Percentiles rank a stretch among this genome's conserved stretches.
phyloP scores from a whole-genome alignment of 176 grass and related monocot species.

The Saccharum spontaneum region DNA sequence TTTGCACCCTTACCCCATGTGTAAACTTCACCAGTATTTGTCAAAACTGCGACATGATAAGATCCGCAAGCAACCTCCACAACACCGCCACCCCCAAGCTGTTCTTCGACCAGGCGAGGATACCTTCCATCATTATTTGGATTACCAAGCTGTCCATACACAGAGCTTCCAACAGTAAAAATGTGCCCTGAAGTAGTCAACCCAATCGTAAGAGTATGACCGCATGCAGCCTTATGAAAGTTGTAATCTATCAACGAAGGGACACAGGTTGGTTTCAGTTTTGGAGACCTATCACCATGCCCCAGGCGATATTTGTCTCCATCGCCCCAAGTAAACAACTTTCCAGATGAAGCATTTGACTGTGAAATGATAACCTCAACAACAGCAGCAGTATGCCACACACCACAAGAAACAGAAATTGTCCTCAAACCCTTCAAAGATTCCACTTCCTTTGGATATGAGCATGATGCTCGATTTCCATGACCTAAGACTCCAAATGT shows the following conservation, averaged over 20 bases:
- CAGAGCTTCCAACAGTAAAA: slow-evolving; percentile 84
- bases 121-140: slow-evolving; percentile 82
- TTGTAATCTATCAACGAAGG: slow-evolving; percentile 94
- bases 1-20: slow-evolving; percentile 97
- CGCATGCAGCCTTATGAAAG: slow-evolving; percentile 86
- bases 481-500: slow-evolving; percentile 95
- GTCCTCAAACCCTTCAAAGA: slow-evolving; percentile 83
- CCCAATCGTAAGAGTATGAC: slow-evolving; percentile 91
- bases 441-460: slow-evolving; percentile 83
- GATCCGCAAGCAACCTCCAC: slow-evolving; percentile 83
- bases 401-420: slow-evolving; percentile 92
- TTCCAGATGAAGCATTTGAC: slow-evolving; percentile 89
- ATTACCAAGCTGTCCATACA: slow-evolving; percentile 95
- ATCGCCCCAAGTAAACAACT: slow-evolving; percentile 98
- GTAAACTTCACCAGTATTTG: slow-evolving; percentile 86
- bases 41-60: slow-evolving; percentile 85
- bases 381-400: slow-evolving; percentile 95
- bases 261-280: slow-evolving; percentile 90
- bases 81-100: slow-evolving; percentile 67
- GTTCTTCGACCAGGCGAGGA: slow-evolving; percentile 78
- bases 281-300: slow-evolving; percentile 74
- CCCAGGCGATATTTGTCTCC: slow-evolving; percentile 96
- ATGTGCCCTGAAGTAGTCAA: slow-evolving; percentile 92
- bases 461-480: slow-evolving; percentile 71
- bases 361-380: slow-evolving; percentile 89